Evolutionary conservation across 495 filamentous ascomycete species (phyloP), one percentile per base, ranked within the genome.

Genomic region (Penicillium macrosclerotiorum): DNA sequence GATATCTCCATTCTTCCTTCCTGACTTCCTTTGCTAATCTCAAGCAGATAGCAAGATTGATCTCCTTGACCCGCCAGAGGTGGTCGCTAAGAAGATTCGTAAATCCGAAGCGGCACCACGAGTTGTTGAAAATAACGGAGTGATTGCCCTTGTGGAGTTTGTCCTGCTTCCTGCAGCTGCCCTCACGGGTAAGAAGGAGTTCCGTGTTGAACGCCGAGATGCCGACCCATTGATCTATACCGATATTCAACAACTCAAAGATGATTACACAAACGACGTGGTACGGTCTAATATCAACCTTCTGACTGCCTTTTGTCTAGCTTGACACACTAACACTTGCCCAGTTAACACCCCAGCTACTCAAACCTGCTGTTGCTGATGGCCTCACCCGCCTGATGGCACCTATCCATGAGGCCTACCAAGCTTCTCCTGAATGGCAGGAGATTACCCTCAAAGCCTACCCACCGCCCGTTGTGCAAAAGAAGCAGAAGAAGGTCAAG

Each of bases 361-460:
- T 96, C 17, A 97, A 97, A 69, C 76, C 82, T 24, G 90, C 84
- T 25, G 79, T 91, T 4, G 72, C 83, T 17, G 71, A 73, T 4
- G 88, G 78, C 17, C 74, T 97, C n/a, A 78, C 78, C 46, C 64
- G 74, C 9, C 73, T 96, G 13, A 73, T 95, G 42, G 79, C 73
- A 4, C 88, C 92, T 1, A 91, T 97, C 41, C 81, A 83, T 45
- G 75, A 61, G 4, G 83, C 80, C 13, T 96, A 77, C 68, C 69
- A 86, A 45, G 78, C 74, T 3, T 84, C 79, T 0, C 55, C 71
- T 12, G 90, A 91, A 57, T 96, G 88, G 89, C 84, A 93, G 67
- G 85, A 85, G 40, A 82, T 90, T 25, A 78, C 81, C n/a, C 50
- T 72, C 13, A 82, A 88, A 64, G 93, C 92, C 19, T 96, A 96